Conservation (phyloP, 306 rosid genomes). For the Senna tora region DNA sequence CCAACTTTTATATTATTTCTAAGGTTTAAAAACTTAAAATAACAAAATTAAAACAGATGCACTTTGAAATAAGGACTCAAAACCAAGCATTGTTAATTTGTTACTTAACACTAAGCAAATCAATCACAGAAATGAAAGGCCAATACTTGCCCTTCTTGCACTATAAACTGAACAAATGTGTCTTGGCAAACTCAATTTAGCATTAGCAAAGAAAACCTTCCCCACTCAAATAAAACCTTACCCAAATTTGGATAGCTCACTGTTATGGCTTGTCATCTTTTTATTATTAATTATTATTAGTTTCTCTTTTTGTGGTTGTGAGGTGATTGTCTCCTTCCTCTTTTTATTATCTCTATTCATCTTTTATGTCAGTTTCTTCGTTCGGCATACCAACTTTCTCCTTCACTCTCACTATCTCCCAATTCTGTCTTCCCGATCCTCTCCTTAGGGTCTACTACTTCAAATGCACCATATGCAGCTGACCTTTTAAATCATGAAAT, state of each 20-base stretch:
- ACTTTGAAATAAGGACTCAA: conserved; percentile 4
- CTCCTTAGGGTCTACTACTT: not conserved
- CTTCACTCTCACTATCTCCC: not conserved
- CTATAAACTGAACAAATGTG: conserved; percentile 4
- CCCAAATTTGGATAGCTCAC: conserved; percentile 8
- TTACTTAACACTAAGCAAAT: not conserved
- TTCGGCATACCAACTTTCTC: not conserved
- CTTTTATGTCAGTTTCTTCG: not conserved
- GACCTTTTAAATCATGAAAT: not conserved
- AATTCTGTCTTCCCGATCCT: not conserved
- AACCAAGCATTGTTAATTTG: conserved; percentile 2
- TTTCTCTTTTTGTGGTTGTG: not conserved
- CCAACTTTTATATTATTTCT: not conserved
- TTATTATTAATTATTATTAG: not conserved
- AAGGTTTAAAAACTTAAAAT: not conserved
- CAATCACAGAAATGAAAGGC: not conserved
- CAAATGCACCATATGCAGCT: not conserved
- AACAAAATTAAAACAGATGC: conserved; percentile 13
- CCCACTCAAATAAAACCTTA: conserved; percentile 1
- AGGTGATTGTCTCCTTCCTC: not conserved
- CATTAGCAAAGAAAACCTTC: not conserved
- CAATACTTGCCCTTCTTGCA: not conserved
- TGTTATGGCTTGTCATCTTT: conserved; percentile 21
- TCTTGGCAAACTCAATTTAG: conserved; percentile 17
- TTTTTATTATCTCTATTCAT: not conserved